These are phyloP conservation scores for Mycena rebaudengoi DNA, from an alignment of 768 basidiomycete genomes.

Conservation along the genomic window DNA sequence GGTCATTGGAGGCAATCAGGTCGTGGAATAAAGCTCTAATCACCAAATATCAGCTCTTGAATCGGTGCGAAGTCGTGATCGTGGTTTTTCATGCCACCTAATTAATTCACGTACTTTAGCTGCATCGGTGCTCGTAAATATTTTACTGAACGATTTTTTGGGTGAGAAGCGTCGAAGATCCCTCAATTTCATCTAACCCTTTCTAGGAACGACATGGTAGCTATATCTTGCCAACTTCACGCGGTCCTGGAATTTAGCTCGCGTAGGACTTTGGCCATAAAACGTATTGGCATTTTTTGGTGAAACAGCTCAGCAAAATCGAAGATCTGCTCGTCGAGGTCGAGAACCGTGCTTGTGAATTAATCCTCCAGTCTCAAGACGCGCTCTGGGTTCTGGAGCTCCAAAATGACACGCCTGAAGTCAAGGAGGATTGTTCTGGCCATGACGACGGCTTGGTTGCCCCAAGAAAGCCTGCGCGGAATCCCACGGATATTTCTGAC, in stretches of 20 bases:
- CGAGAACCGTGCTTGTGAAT: conserved; percentile 44
- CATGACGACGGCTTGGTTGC: conserved; percentile 19
- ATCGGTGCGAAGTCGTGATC: conserved; percentile 37
- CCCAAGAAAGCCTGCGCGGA: not conserved
- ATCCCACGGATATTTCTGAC: conserved; percentile 28
- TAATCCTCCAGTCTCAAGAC: conserved; percentile 43
- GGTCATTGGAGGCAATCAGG: conserved; percentile 38
- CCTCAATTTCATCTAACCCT: too few species aligned
- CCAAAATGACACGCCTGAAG: conserved; percentile 18
- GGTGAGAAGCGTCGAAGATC: too few species aligned
- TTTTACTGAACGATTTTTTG: conserved; percentile 51
- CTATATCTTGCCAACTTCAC: too few species aligned
- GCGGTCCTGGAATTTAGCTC: too few species aligned
- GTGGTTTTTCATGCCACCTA: not conserved
- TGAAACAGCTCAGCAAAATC: conserved; percentile 39
- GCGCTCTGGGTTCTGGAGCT: conserved; percentile 48
- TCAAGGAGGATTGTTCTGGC: conserved; percentile 20
- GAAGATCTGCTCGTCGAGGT: conserved; percentile 40
- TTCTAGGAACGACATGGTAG: too few species aligned
- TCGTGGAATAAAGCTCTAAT: conserved; percentile 43
- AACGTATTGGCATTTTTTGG: conserved; percentile 43
- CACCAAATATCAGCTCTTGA: conserved; percentile 43
- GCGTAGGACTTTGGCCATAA: conserved; percentile 50
- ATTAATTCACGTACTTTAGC: conserved; percentile 23
- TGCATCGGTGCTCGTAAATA: conserved; percentile 48